phyloP scores from a whole-genome alignment of 2,329 filamentous ascomycete species.

The Didymosphaeria variabile region DNA sequence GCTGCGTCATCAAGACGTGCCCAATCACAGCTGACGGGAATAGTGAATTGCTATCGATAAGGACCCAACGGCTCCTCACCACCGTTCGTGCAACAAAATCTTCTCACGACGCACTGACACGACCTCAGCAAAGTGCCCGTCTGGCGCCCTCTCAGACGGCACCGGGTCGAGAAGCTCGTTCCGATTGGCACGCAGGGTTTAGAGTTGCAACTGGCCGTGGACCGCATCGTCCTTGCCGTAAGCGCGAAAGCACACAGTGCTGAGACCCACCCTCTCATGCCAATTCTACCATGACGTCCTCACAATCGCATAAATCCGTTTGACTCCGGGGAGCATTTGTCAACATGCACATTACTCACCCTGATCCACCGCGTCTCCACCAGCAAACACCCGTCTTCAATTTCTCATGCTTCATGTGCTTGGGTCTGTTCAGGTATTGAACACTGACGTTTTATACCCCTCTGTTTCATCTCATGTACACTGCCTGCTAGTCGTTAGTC shows the following conservation, averaged over 20 bases:
- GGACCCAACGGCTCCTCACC: not conserved
- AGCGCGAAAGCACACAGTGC: slow-evolving; percentile 1
- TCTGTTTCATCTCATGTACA: not conserved
- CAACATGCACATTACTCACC: slow-evolving; percentile 6
- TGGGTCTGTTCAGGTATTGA: not conserved
- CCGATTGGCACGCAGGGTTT: not conserved
- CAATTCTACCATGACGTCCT: slow-evolving; percentile 2
- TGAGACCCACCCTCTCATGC: slow-evolving; percentile 5
- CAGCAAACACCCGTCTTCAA: not conserved
- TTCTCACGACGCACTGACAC: not conserved
- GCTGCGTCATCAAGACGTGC: not conserved
- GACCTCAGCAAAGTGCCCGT: slow-evolving; percentile 1
- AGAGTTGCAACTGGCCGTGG: not conserved
- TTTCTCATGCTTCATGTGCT: not conserved
- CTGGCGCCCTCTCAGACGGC: not conserved
- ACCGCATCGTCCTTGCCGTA: not conserved
- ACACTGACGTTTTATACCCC: not conserved
- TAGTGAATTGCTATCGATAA: slow-evolving; percentile 8
- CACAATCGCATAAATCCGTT: slow-evolving; percentile 6
- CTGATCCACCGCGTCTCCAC: slow-evolving; percentile 4
- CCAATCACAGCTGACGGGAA: slow-evolving; percentile 1
- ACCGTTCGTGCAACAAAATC: slow-evolving; percentile 1
- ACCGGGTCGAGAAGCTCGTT: not conserved
- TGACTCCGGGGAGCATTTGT: slow-evolving; percentile 11
- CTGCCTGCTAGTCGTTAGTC: not conserved